Base-by-base conservation (phyloP, 2,329 filamentous ascomycete genomes). In the Epicoccum nigrum region DNA sequence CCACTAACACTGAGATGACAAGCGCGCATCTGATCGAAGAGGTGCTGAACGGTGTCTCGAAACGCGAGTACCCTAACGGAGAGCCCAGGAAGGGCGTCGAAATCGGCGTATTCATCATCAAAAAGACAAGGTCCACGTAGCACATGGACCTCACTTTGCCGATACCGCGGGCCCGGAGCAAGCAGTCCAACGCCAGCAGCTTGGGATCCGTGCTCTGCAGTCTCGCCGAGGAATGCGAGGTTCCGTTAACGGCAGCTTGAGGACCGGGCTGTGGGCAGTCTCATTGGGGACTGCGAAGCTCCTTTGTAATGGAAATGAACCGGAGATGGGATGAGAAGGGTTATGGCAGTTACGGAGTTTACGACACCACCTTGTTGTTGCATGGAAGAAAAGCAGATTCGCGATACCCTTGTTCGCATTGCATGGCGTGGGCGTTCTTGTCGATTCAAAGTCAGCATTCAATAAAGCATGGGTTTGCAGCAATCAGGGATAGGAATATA, bases 41-140 rank as follows among this genome's bases (percentile, higher is more conserved):
- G 57, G 79, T 87, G 12, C 71, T 85, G 34, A 79, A 85, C 35
- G 83, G 82, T 5, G 80, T 87, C n/a, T 77, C 76, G 31, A 76
- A 75, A 42, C 75, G 79, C 49, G 74, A 76, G 19, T 82, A 83
- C 31, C 55, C 74, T 60, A 19, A 68, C 72, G 38, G 75, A 72
- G 46, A 66, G 40, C 78, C 78, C 34, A 74, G 68, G 21, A 68
- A 66, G n/a, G 77, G 76, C 7, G 65, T 81, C 4, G 78, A 80
- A 55, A 69, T 81, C 5, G 74, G 76, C 23, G 72, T 80, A 3
- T 80, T 80, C 56, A 73, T 81, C 20, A 71, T 81, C 38, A 68
- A 65, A 47, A 72, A 69, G 45, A 58, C 59, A 32, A 31, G 44
- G 33, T 48, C 47, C 32, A 11, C 37, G 31, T 58, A 55, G 44